These are phyloP conservation scores for Neophaeococcomyces mojaviensis DNA, from an alignment of 2,329 filamentous ascomycete species.

Conservation along the genomic window DNA sequence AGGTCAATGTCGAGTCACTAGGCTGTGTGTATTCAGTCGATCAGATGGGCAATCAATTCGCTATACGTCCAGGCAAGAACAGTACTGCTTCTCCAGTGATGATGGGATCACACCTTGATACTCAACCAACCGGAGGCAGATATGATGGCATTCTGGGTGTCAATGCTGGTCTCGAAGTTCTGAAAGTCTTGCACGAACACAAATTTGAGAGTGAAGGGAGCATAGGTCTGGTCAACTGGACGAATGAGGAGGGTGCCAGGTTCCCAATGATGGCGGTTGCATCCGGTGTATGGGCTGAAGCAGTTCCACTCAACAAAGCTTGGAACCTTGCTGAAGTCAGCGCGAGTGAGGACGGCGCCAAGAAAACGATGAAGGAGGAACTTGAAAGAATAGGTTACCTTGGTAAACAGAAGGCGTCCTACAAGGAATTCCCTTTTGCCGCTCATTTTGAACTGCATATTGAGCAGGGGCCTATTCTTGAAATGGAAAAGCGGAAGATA, in stretches of 20 bases:
- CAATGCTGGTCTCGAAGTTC: conserved; percentile 63
- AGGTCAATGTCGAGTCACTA: conserved; percentile 52
- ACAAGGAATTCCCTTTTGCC: conserved; percentile 57
- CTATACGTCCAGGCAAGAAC: conserved; percentile 55
- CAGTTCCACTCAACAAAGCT: conserved; percentile 55
- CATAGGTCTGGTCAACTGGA: conserved; percentile 72
- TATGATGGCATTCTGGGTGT: conserved; percentile 74
- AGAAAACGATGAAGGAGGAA: conserved; percentile 55
- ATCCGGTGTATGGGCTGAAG: conserved; percentile 70
- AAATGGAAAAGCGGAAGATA: conserved; percentile 57
- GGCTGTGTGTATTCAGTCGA: conserved; percentile 64
- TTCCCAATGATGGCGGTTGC: conserved; percentile 69
- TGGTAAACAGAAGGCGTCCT: conserved; percentile 49
- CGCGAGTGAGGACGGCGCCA: conserved; percentile 27
- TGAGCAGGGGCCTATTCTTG: conserved; percentile 72
- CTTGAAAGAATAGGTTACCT: conserved; percentile 66
- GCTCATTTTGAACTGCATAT: conserved; percentile 82
- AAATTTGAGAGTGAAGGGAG: conserved; percentile 61
- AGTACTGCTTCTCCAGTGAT: conserved; percentile 56
- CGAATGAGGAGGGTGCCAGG: conserved; percentile 66
- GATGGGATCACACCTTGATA: conserved; percentile 62
- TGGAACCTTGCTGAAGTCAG: conserved; percentile 56
- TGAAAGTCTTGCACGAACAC: conserved; percentile 60
- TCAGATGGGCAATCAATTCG: conserved; percentile 75
- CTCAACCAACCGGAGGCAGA: conserved; percentile 53